Evolutionary conservation across 2,329 filamentous ascomycete genomes (phyloP).

Genomic region (Akanthomyces dipterigenus): DNA sequence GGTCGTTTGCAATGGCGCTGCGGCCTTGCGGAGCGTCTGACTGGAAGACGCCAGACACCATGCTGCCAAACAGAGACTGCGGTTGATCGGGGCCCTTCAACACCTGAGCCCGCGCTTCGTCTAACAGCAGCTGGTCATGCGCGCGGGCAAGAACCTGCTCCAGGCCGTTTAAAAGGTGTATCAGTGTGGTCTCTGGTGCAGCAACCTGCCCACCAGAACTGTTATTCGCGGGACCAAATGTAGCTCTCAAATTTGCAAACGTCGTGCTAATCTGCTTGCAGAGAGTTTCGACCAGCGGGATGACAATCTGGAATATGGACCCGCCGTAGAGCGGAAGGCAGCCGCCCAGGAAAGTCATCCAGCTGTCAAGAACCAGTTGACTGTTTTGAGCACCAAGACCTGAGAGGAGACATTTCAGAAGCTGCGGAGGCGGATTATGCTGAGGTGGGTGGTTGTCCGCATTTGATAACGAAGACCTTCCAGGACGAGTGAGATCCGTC

Average conservation of each 20-base stretch:
- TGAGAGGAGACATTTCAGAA: constrained; percentile 79
- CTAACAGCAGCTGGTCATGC: constrained; percentile 72
- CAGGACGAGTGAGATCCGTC: constrained; percentile 34
- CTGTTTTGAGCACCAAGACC: constrained; percentile 72
- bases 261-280: constrained; percentile 69
- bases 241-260: constrained; percentile 63
- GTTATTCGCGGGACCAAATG: constrained; percentile 41
- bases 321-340: constrained; percentile 78
- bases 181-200: constrained; percentile 63
- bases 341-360: constrained; percentile 79
- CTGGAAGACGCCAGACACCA: constrained; percentile 86
- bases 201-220: constrained; percentile 19
- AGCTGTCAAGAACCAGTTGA: constrained; percentile 77
- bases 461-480: constrained; percentile 31
- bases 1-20: constrained; percentile 82
- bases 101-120: constrained; percentile 63
- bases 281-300: constrained; percentile 85
- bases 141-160: constrained; percentile 84
- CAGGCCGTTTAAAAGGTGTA: constrained; percentile 84
- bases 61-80: constrained; percentile 87
- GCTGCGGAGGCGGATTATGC: constrained; percentile 52
- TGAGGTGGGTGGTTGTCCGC: constrained; percentile 20
- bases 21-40: constrained; percentile 70
- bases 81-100: constrained; percentile 75
- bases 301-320: constrained; percentile 80